A percentile compares a stretch with the other conserved stretches of the same genome.
Evolutionary conservation across 2,329 filamentous ascomycete genomes (phyloP).

Genomic region (Lecanicillium sp.): DNA sequence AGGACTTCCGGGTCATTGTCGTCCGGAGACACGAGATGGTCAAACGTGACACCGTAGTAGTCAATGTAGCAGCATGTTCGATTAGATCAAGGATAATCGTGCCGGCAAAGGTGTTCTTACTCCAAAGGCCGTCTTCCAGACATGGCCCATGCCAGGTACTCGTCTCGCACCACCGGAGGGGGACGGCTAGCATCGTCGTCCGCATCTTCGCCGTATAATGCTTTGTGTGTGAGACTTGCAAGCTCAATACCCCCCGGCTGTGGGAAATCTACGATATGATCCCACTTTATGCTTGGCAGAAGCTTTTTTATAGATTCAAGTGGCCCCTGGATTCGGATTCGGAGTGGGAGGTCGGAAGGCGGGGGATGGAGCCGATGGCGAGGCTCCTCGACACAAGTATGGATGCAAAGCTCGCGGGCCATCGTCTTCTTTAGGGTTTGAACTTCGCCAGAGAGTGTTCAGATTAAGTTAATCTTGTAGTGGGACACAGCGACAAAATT

Average conservation of each 20-base stretch:
- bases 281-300: background rate
- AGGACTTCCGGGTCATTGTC: conserved; percentile 33
- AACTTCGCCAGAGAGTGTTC: too few species aligned
- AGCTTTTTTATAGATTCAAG: background rate
- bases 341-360: background rate
- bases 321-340: background rate
- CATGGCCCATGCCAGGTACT: conserved; percentile 2
- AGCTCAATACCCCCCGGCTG: background rate
- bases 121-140: background rate
- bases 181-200: background rate
- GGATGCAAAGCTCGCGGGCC: background rate
- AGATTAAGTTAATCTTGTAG: too few species aligned
- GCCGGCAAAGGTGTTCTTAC: background rate
- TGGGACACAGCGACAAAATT: too few species aligned
- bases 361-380: background rate
- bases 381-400: background rate
- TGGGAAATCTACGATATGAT: background rate
- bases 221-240: background rate
- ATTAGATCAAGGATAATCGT: background rate
- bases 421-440: too few species aligned
- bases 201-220: background rate
- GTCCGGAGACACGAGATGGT: conserved; percentile 30
- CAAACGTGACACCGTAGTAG: conserved; percentile 37
- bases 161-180: background rate
- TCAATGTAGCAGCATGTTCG: conserved; percentile 15